Evolutionary conservation across 106 monocot genomes (phyloP).

Genomic region (Dendrobium catenatum): DNA sequence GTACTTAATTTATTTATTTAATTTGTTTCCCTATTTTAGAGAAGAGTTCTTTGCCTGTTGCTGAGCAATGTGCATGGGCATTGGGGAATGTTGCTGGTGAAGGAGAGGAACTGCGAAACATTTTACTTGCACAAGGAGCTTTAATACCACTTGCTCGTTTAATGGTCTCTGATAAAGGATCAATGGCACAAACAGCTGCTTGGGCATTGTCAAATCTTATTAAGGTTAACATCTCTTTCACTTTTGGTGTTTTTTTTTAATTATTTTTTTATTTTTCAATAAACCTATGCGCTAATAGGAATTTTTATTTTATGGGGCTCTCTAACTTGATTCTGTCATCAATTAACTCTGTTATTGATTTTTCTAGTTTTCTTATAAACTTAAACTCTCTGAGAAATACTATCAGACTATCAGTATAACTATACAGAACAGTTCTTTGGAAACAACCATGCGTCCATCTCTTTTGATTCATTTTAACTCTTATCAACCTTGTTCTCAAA

Average conservation of each 20-base stretch:
- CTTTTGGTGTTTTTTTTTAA: not conserved
- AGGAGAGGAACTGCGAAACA: conserved; percentile 74
- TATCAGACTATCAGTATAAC: not conserved
- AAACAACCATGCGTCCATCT: not conserved
- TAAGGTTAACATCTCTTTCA: conserved; percentile 46
- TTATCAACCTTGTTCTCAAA: not conserved
- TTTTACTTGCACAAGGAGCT: conserved; percentile 80
- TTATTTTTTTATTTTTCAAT: not conserved
- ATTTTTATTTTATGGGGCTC: not conserved
- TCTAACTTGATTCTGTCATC: not conserved
- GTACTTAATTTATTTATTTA: not conserved
- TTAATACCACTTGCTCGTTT: conserved; percentile 78
- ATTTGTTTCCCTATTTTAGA: conserved; percentile 38
- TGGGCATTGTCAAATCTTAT: conserved; percentile 98
- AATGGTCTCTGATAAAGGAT: conserved; percentile 71
- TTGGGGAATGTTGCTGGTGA: conserved; percentile 97
- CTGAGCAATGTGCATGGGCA: conserved; percentile 99
- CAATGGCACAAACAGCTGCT: conserved; percentile 83
- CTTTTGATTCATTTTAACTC: not conserved
- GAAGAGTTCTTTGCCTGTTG: conserved; percentile 78
- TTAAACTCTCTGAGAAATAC: not conserved
- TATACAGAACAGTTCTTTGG: not conserved
- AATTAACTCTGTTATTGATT: not conserved
- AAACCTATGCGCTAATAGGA: not conserved
- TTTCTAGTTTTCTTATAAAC: not conserved